Evolutionary conservation across 768 basidiomycete species (phyloP), one percentile per base, ranked within the genome.

Genomic region (Boletus bicolor): DNA sequence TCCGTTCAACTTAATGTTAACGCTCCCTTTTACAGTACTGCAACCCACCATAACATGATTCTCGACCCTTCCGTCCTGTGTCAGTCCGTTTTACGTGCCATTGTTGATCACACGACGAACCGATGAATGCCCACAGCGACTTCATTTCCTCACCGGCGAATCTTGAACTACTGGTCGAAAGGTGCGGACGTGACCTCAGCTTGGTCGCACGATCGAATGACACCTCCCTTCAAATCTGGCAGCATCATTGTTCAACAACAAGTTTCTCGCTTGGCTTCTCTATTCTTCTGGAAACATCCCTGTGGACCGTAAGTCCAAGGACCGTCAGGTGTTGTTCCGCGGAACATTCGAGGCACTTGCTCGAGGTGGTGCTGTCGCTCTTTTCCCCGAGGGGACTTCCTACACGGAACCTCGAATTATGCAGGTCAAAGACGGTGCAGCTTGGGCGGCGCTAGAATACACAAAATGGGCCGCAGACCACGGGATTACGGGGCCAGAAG

Each of bases 11-110:
- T 51, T 14, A 44, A 66, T 49, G 53, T 44, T 68, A 21, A 68
- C 47, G 14, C 48, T 52, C 46, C 39, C 54, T 54, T 59, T 53
- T 57, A 46, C 67, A 93, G 91, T 38, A 82, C 88, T 3, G 88
- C 86, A 42, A 91, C 90, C 4, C 94, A 97, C 68, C 89, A 93
- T 65, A 98, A 97, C 70, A 96, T 95, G 93, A 93, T 92, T 79
- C 80, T 96, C 35, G 93, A 95, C 74, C 91, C 91, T 24, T 83
- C 83, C 37, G 74, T 90, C 53, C 76, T 94, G 19, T 92, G 91
- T 93, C 69, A 70, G 86, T 79, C 48, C 34, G 38, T 54, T 48
- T 59, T 49, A 54, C 50, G 51, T 54, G 51, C 56, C 45, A 28
- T 50, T 46, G 47, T 59, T 57, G 49, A 58, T 64, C 53, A 39